Evolutionary conservation across 179 eudicot genomes (phyloP), one percentile per base, ranked within the genome.

Genomic region (Beta macrorhiza): DNA sequence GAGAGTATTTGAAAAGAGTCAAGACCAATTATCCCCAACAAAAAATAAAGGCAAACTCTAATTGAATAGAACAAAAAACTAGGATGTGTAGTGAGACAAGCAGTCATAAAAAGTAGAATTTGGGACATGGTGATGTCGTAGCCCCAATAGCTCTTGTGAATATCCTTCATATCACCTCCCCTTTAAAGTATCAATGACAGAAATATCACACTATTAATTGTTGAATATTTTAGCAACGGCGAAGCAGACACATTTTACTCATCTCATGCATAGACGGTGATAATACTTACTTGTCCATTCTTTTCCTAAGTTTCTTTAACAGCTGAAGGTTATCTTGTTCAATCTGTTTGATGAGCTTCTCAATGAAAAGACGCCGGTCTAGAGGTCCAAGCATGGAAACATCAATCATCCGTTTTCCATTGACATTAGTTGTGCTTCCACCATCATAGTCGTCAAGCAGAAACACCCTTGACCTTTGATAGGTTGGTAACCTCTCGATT

Each of bases 291-390:
- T 84, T 90, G 82, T 91, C 95, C 63, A 88, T 87, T 82, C 98
- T 86, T 58, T 82, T 85, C 78, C 90, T 85, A 45, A 93, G 87
- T 80, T 92, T 90, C 76, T 86, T 90, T 84, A 93, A 80, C 77
- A 93, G 85, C 16, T 82, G 83, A 67, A 89, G 95, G 76, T 93
- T 93, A 79, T 93, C 98, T 76, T 86, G 82, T 74, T 91, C 90
- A 84, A 90, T 89, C 81, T 92, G 91, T 72, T 89, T 91, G 75
- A 93, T 87, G 74, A 92, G 87, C 85, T 87, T 91, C 83, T 92
- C 98, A 56, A 93, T 84, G 79, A 93, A 87, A 86, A 84, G 76
- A 77, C 83, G 92, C 74, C 91, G 87, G 76, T 91, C 95, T 29
- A 73, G 57, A 52, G 91, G 84, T 64, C 90, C 90, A 74, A 91